Base-by-base conservation (phyloP, 2,329 filamentous ascomycete genomes). In the Phaeosphaeria sp. region DNA sequence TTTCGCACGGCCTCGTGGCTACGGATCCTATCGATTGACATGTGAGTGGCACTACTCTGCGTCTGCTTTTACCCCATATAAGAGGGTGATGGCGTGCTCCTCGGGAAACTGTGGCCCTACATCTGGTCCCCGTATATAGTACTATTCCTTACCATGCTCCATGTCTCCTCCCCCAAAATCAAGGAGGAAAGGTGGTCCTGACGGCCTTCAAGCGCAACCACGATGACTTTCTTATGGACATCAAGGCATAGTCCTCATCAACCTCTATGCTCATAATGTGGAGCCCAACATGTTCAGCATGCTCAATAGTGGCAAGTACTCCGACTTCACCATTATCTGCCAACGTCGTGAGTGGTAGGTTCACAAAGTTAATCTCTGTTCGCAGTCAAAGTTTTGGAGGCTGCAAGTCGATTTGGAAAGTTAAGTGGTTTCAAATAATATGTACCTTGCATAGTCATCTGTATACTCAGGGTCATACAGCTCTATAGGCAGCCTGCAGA, bases 261-360 rank as follows among this genome's bases (percentile, higher is more conserved):
- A 18, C 18, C 9, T 22, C 9, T 21, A 21, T 44, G 18, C 6
- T 18, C n/a, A 21, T 17, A 15, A 21, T 21, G 7, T 6, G 5
- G n/a, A 44, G 10, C 18, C 18, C 22, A 44, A 44, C n/a, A 21
- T 6, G 21, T 10, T 10, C 18, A 44, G 42, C 2, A 21, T 44
- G 42, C 50, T 56, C 13, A 42, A 59, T 23, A 49, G 41, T n/a
- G 59, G 59, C 23, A 52, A 60, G 7, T 43, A 59, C 41, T 56
- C 62, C 6, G 62, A 65, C 39, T 54, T 63, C 36, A 50, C 36
- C 13, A 58, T 65, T 30, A 59, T 48, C 6, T 61, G 62, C 36
- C 43, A 52, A 18, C n/a, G 41, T 46, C 44, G 55, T 17, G 47
- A 22, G 1, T 62, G 57, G 30, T 50, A 58, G 7, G 54, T 58